Conservation (phyloP, 805 yeast species). For the Debaryomyces castellii region DNA sequence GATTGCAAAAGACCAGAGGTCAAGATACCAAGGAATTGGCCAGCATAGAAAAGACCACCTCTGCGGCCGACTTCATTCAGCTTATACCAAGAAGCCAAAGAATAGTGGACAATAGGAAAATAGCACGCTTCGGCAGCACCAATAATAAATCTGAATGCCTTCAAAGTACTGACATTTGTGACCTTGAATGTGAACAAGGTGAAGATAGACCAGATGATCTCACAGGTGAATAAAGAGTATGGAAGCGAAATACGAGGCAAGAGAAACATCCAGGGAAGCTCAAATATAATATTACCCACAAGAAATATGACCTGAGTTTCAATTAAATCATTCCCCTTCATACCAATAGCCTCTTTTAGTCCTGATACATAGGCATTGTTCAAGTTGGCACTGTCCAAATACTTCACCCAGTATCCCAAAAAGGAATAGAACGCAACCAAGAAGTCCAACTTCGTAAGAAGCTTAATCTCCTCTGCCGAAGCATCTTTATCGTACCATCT, state of each 20-base stretch:
- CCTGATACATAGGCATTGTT: slow-evolving; percentile 53
- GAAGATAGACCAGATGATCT: slow-evolving; percentile 66
- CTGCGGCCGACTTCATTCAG: slow-evolving; percentile 54
- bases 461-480: slow-evolving; percentile 28
- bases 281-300: slow-evolving; percentile 60
- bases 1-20: slow-evolving; percentile 66
- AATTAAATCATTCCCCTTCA: slow-evolving; percentile 61
- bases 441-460: slow-evolving; percentile 32
- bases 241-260: slow-evolving; percentile 57
- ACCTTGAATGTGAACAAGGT: slow-evolving; percentile 57
- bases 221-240: slow-evolving; percentile 52
- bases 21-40: slow-evolving; percentile 61
- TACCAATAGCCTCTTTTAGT: slow-evolving; percentile 42
- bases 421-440: slow-evolving; percentile 32
- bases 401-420: slow-evolving; percentile 63
- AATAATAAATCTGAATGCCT: slow-evolving; percentile 63
- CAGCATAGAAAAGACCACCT: slow-evolving; percentile 60
- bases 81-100: slow-evolving; percentile 46
- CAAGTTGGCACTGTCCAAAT: slow-evolving; percentile 59
- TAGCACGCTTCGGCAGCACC: slow-evolving; percentile 72
- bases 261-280: slow-evolving; percentile 60
- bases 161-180: slow-evolving; percentile 48
- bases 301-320: slow-evolving; percentile 58
- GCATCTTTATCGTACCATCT: slow-evolving; percentile 53
- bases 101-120: slow-evolving; percentile 35